Evolutionary conservation across 1,284 basidiomycete species (phyloP).

Genomic region (Mrakiaceae sp.): DNA sequence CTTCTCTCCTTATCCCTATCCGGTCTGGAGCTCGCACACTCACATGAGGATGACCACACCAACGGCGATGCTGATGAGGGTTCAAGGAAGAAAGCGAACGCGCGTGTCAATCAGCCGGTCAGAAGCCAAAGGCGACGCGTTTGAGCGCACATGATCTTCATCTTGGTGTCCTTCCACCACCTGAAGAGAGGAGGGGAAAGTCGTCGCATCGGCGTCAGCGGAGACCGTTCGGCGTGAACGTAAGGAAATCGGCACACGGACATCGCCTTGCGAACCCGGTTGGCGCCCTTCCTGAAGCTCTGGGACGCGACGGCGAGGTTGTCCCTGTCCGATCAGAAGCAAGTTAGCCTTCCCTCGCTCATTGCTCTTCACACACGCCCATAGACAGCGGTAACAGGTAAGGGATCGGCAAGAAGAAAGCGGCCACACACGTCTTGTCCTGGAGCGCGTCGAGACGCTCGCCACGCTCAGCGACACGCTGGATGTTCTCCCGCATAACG

Average conservation of each 20-base stretch:
- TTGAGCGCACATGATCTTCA: conserved; percentile 27
- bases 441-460: conserved; percentile 88
- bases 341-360: background rate
- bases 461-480: conserved; percentile 74
- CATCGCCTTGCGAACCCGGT: conserved; percentile 93
- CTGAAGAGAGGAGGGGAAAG: background rate
- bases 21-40: conserved; percentile 18
- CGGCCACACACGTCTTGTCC: conserved; percentile 78
- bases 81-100: background rate
- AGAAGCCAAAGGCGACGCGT: background rate
- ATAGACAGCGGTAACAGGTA: background rate
- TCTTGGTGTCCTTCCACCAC: conserved; percentile 97
- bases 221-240: background rate
- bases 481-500: conserved; percentile 95
- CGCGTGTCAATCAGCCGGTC: background rate
- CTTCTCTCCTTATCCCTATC: background rate
- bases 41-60: conserved; percentile 72
- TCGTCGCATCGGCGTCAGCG: too few species aligned
- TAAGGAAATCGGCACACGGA: conserved; percentile 21
- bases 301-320: conserved; percentile 97
- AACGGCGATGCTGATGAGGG: conserved; percentile 60
- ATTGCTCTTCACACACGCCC: background rate
- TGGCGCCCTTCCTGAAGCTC: conserved; percentile 93
- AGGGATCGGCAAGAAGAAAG: background rate
- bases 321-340: conserved; percentile 43